Conservation (phyloP, 306 rosid species). For the Notholithocarpus densiflorus region DNA sequence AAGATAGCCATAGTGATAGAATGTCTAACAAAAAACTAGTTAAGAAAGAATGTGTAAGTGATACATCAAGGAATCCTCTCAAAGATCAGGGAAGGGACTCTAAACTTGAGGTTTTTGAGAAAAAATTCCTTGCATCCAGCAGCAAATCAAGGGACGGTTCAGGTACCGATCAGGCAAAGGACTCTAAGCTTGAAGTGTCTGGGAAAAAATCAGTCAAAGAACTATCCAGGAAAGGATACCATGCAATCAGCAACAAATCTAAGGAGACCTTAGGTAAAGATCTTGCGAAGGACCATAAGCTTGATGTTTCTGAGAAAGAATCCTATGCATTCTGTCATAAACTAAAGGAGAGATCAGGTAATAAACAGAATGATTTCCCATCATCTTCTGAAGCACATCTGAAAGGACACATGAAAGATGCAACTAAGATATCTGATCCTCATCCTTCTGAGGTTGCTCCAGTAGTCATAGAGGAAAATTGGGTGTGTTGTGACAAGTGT, state of each 20-base stretch:
- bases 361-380: background rate
- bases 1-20: constrained; percentile 50
- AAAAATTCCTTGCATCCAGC: background rate
- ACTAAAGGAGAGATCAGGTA: background rate
- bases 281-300: background rate
- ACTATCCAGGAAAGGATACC: background rate
- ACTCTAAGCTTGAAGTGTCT: background rate
- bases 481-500: constrained; percentile 91
- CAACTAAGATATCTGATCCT: background rate
- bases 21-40: background rate
- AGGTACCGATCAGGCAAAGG: background rate
- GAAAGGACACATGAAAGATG: background rate
- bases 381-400: constrained; percentile 22
- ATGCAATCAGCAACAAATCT: background rate
- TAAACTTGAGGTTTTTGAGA: background rate
- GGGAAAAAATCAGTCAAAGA: background rate
- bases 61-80: background rate
- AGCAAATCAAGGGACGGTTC: background rate
- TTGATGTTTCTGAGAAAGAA: background rate
- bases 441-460: constrained; percentile 34
- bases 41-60: background rate
- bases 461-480: constrained; percentile 44
- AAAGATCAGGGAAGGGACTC: background rate
- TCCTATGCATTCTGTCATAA: background rate
- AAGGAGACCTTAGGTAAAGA: background rate